Evolutionary conservation across 371 early-diverging fungal genomes (phyloP).

Genomic region (Rhizomucor miehei): DNA sequence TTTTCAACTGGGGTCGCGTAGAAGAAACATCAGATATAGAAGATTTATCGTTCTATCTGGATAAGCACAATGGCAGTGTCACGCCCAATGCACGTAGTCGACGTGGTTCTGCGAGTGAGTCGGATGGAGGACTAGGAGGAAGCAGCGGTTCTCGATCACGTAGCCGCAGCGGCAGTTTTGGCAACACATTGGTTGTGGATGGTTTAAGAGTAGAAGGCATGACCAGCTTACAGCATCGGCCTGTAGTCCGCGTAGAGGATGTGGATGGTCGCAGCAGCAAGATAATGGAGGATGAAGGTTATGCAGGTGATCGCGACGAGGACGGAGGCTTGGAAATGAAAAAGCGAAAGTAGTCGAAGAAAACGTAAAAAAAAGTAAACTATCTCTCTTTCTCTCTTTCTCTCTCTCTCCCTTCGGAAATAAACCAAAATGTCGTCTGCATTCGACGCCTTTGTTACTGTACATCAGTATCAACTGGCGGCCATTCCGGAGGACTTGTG

Average conservation of each 20-base stretch:
- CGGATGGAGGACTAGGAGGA: constrained; percentile 20
- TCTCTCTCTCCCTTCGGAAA: too few relatives aligned
- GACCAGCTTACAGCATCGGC: constrained; percentile 8
- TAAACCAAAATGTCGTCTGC: constrained; percentile 12
- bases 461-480: constrained; percentile 60
- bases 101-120: constrained; percentile 23
- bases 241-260: constrained; percentile 19
- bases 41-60: constrained; percentile 10
- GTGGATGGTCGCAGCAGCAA: constrained; percentile 6
- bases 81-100: constrained; percentile 14
- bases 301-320: constrained; percentile 23
- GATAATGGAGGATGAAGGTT: constrained; percentile 18
- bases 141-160: constrained; percentile 1
- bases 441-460: constrained; percentile 55
- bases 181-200: constrained; percentile 11
- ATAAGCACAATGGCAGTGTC: constrained; percentile 14
- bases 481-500: constrained; percentile 57
- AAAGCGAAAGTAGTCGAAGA: constrained; percentile 1
- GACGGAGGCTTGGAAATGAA: constrained; percentile 12
- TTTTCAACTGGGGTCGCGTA: constrained; percentile 47
- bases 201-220: constrained; percentile 17
- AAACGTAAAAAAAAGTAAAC: too few relatives aligned
- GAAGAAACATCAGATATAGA: constrained; percentile 19
- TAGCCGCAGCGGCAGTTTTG: constrained; percentile 29
- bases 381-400: too few relatives aligned